Evolutionary conservation across 1,284 basidiomycete species (phyloP).

Genomic region (Vanrija humicola): DNA sequence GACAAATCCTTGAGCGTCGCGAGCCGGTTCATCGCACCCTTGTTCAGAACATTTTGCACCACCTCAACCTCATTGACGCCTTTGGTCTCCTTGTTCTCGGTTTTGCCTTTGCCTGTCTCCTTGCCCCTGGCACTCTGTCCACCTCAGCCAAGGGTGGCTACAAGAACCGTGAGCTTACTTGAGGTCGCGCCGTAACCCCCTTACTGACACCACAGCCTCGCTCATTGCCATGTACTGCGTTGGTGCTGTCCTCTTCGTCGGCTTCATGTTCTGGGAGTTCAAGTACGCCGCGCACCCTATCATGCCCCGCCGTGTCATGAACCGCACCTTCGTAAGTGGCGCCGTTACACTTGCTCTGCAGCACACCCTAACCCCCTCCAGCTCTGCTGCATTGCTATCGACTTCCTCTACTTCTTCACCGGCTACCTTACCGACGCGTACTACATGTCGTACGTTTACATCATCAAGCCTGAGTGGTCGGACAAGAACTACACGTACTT

Average conservation of each 20-base stretch:
- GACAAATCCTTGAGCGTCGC: conserved; percentile 4
- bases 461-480: conserved; percentile 33
- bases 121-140: conserved; percentile 46
- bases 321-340: conserved; percentile 41
- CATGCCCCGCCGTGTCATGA: conserved; percentile 48
- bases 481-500: conserved; percentile 29
- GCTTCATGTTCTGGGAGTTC: conserved; percentile 46
- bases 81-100: conserved; percentile 47
- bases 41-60: conserved; percentile 21
- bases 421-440: conserved; percentile 43
- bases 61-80: conserved; percentile 41
- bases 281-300: conserved; percentile 45
- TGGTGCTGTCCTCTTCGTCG: conserved; percentile 45
- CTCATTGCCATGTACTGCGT: conserved; percentile 50
- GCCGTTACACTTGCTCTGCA: not conserved
- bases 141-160: conserved; percentile 38
- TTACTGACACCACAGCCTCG: conserved; percentile 22
- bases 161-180: conserved; percentile 34
- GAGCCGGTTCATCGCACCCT: conserved; percentile 7
- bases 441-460: conserved; percentile 41
- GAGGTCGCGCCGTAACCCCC: not conserved
- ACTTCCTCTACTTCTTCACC: conserved; percentile 46
- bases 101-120: conserved; percentile 43
- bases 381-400: conserved; percentile 37
- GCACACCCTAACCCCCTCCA: not conserved